Percentiles rank a stretch among this genome's conserved stretches.
These are phyloP conservation scores for Leptomonas pyrrhocoris DNA, from an alignment of 208 protist species.

Conservation along the genomic window DNA sequence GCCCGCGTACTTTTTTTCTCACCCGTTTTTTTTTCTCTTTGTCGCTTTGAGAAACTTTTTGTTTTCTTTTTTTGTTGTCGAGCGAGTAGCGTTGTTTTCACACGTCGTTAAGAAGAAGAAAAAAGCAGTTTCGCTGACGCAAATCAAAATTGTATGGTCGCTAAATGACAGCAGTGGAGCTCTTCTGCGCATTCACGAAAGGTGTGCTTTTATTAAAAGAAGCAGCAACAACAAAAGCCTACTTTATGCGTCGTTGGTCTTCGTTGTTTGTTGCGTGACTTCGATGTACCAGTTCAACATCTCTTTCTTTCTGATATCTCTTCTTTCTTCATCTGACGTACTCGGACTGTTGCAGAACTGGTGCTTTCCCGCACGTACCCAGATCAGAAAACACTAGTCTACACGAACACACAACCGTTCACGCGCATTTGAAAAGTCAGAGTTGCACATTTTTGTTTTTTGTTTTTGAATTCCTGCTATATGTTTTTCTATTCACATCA, in stretches of 20 bases:
- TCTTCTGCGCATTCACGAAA: no score
- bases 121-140: not conserved
- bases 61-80: not conserved
- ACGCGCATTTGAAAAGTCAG: not conserved
- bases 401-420: not conserved
- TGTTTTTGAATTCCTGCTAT: not conserved
- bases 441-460: not conserved
- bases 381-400: not conserved
- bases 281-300: no score
- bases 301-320: no score
- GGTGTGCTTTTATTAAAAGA: no score
- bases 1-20: not conserved
- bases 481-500: not conserved
- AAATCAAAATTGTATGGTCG: no score
- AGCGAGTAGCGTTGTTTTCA: not conserved
- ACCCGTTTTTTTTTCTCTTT: not conserved
- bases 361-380: slow-evolving; percentile 5
- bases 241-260: no score
- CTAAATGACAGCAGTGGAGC: no score
- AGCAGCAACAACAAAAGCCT: no score
- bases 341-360: not conserved
- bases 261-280: no score
- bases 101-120: not conserved
- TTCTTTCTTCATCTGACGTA: no score
- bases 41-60: no score